Conservation (phyloP, 441 rosid species). For the Capsella rubella region DNA sequence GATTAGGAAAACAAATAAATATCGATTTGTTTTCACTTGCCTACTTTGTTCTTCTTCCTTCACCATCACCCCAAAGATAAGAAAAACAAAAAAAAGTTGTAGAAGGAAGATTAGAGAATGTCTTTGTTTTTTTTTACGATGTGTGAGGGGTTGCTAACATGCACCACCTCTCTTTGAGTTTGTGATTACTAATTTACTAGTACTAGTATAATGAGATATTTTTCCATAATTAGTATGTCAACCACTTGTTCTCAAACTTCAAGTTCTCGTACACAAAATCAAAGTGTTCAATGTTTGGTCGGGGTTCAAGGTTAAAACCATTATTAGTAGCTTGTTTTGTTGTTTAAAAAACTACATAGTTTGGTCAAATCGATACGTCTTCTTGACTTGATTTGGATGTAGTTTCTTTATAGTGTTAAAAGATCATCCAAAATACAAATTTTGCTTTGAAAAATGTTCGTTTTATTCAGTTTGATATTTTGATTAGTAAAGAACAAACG, state of each 20-base stretch:
- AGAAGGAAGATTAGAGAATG: conserved; percentile 45
- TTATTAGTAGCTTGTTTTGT: neutral
- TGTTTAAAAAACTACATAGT: neutral
- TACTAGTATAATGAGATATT: conserved; percentile 37
- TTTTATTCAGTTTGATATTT: neutral
- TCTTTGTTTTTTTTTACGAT: conserved; percentile 48
- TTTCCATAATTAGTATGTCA: conserved; percentile 1
- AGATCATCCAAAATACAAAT: neutral
- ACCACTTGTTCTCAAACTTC: neutral
- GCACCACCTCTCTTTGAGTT: conserved; percentile 75
- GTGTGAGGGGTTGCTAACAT: conserved; percentile 71
- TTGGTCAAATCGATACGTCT: neutral
- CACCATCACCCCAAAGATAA: neutral
- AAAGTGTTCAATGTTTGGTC: conserved; percentile 11
- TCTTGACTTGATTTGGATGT: neutral
- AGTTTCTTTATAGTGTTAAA: neutral
- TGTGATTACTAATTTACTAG: conserved; percentile 53
- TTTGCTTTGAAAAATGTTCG: neutral
- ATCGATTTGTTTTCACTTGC: neutral
- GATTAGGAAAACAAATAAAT: conserved; percentile 34
- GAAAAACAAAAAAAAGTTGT: neutral
- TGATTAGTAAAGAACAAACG: neutral
- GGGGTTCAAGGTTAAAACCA: neutral
- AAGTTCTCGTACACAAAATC: neutral
- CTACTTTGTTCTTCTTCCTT: neutral